Evolutionary conservation across 2,329 filamentous ascomycete species (phyloP).

Genomic region (Pseudogymnoascus sp.): DNA sequence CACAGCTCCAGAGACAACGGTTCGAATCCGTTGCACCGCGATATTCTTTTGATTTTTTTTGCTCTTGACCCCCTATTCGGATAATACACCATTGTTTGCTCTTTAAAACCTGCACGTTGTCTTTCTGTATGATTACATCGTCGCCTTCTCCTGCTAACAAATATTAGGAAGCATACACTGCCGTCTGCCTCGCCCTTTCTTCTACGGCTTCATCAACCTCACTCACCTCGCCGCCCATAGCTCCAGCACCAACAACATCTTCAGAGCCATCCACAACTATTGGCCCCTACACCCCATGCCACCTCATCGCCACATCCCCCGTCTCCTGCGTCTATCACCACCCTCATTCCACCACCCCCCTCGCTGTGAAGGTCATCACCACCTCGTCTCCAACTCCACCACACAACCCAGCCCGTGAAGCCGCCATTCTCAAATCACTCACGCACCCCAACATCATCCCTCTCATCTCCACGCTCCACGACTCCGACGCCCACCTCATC

Average conservation of each 20-base stretch:
- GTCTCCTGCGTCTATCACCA: constrained; percentile 79
- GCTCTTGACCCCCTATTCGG: background rate
- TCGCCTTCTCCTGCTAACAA: background rate
- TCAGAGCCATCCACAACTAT: constrained; percentile 36
- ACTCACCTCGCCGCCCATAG: constrained; percentile 11
- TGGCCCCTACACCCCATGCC: constrained; percentile 45
- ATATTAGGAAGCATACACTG: constrained; percentile 49
- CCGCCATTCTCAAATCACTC: constrained; percentile 58
- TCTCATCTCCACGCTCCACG: constrained; percentile 64
- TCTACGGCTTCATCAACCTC: constrained; percentile 29
- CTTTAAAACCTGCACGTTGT: background rate
- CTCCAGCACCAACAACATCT: constrained; percentile 19
- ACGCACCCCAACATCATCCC: constrained; percentile 52
- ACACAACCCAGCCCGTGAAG: constrained; percentile 75
- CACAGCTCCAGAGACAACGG: background rate
- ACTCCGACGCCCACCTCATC: constrained; percentile 62
- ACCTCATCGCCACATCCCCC: constrained; percentile 54
- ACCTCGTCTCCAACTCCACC: constrained; percentile 60
- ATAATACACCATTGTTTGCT: background rate
- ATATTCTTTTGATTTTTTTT: background rate
- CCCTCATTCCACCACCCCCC: constrained; percentile 32
- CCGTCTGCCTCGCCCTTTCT: constrained; percentile 32
- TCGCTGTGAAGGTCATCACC: constrained; percentile 80
- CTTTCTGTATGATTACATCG: background rate
- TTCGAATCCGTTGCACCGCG: background rate